These are phyloP conservation scores for Garcia nutans DNA, from an alignment of 345 rosid species.

Conservation along the genomic window DNA sequence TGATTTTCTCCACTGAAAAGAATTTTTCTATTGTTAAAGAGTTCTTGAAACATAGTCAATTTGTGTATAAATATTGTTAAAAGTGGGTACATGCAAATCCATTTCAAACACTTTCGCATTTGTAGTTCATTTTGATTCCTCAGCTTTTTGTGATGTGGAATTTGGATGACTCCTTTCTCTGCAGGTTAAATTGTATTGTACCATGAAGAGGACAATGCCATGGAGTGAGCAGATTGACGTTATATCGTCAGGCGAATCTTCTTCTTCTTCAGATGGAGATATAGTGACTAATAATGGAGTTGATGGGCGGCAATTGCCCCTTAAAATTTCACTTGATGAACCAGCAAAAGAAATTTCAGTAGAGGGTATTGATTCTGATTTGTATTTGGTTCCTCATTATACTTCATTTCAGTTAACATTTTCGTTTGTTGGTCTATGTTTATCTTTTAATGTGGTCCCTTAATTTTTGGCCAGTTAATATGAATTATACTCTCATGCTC, in stretches of 20 bases:
- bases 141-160: neutral
- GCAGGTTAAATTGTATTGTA: constrained; percentile 9
- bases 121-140: neutral
- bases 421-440: neutral
- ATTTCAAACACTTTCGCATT: neutral
- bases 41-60: too few relatives aligned
- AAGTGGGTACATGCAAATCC: too few relatives aligned
- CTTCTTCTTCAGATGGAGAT: constrained; percentile 51
- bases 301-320: constrained; percentile 17
- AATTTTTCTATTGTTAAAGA: too few relatives aligned
- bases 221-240: constrained; percentile 52
- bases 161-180: neutral
- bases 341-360: constrained; percentile 32
- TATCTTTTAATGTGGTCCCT: neutral
- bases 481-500: neutral
- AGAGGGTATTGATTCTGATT: constrained; percentile 40
- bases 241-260: constrained; percentile 55
- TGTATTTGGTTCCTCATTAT: neutral
- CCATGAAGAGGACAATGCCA: constrained; percentile 54
- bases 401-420: neutral
- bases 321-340: constrained; percentile 16
- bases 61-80: neutral
- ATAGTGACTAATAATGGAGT: constrained; percentile 29
- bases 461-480: too few relatives aligned
- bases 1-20: neutral